Percentiles rank a stretch among this genome's conserved stretches.
These are phyloP conservation scores for Cladosporium sp. DNA, from an alignment of 2,329 filamentous ascomycete species.

Conservation along the genomic window DNA sequence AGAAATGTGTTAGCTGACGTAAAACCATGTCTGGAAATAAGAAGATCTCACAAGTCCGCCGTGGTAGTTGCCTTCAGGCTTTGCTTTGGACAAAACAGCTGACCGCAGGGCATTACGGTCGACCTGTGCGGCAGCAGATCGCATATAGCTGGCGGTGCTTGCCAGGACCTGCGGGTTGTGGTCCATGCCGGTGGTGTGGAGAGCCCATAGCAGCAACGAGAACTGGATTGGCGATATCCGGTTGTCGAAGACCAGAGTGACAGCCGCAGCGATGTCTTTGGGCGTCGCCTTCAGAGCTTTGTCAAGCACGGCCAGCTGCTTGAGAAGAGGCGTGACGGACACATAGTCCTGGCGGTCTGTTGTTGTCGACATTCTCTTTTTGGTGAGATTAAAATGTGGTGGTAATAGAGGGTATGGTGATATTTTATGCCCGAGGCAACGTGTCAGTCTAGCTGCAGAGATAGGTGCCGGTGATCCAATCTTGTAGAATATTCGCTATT, in stretches of 20 bases:
- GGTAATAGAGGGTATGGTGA: neutral
- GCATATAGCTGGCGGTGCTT: slow-evolving; percentile 78
- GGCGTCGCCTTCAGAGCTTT: slow-evolving; percentile 53
- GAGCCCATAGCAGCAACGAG: slow-evolving; percentile 77
- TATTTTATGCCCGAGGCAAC: neutral
- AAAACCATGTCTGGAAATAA: neutral
- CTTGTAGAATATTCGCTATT: neutral
- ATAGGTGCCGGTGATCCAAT: slow-evolving; percentile 9
- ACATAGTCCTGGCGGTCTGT: slow-evolving; percentile 30
- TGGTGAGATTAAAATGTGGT: too few species aligned
- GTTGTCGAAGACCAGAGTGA: slow-evolving; percentile 88
- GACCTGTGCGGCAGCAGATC: slow-evolving; percentile 68
- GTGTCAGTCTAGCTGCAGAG: slow-evolving; percentile 5
- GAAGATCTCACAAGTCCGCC: slow-evolving; percentile 69
- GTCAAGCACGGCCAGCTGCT: slow-evolving; percentile 56
- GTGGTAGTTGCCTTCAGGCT: slow-evolving; percentile 66
- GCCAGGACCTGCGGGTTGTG: slow-evolving; percentile 79
- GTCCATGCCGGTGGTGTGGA: slow-evolving; percentile 88
- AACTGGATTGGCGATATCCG: slow-evolving; percentile 83
- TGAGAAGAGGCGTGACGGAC: slow-evolving; percentile 66
- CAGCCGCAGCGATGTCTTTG: slow-evolving; percentile 80
- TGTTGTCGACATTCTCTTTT: slow-evolving; percentile 7
- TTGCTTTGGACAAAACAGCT: slow-evolving; percentile 56
- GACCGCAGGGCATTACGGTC: slow-evolving; percentile 58
- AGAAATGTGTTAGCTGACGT: neutral